These are phyloP conservation scores for Adiantum capillusveneris DNA, from an alignment of 75 land plant genomes.

Conservation along the genomic window DNA sequence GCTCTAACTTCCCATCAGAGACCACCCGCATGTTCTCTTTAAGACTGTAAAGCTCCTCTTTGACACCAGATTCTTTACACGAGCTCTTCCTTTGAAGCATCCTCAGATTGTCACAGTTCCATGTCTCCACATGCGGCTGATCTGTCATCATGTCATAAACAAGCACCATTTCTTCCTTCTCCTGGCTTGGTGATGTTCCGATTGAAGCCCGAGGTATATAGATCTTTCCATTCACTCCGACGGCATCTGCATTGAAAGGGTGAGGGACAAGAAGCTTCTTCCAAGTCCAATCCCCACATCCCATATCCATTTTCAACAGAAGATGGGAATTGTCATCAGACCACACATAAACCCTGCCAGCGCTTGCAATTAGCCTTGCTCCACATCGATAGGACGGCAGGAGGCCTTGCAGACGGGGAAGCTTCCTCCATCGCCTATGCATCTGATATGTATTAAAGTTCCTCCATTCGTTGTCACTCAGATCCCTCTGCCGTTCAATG, in stretches of 20 bases:
- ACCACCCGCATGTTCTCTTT: no score
- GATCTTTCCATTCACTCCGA: background rate
- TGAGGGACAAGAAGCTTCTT: background rate
- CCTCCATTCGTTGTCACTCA: no score
- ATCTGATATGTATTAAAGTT: background rate
- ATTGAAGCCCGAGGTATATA: background rate
- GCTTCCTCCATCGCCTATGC: constrained; percentile 6
- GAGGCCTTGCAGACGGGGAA: background rate
- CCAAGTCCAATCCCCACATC: constrained; percentile 6
- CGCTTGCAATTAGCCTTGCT: constrained; percentile 2
- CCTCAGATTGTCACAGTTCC: no score
- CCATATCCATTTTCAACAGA: constrained; percentile 4
- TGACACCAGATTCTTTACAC: no score
- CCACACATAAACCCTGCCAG: constrained; percentile 4
- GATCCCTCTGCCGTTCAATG: no score
- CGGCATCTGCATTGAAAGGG: background rate
- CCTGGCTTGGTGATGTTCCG: no score
- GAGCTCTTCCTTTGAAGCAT: no score
- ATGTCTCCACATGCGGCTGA: no score
- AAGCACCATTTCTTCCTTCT: no score
- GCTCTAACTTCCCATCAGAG: no score
- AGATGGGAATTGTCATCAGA: background rate
- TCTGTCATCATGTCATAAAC: no score
- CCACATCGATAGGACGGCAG: background rate
- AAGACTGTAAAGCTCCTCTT: no score